Evolutionary conservation across 1,284 basidiomycete species (phyloP), one percentile per base, ranked within the genome.

Genomic region (Malassezia equina): DNA sequence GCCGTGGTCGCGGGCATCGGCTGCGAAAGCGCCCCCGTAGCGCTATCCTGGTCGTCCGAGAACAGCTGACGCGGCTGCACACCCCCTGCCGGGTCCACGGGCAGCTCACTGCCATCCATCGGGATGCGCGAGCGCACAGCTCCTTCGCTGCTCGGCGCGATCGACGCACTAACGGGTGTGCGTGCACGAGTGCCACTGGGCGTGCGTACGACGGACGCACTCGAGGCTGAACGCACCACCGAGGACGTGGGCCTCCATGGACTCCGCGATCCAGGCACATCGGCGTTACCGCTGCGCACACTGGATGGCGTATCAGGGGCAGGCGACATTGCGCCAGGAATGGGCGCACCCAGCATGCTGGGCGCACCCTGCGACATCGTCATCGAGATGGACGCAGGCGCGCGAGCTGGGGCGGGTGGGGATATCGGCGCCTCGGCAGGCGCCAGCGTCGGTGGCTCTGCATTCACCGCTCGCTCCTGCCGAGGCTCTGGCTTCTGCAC

Each of bases 11-110:
- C 27, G 11, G 41, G 41, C 41, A 32, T 24, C 28, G 44, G 21
- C 29, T 21, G 28, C 44, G 29, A 7, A 4, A 59, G 52, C 13
- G 61, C 49, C 23, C 60, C 58, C 28, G 54, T 50, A 43, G 50
- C 49, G 11, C 60, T 57, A 21, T n/a, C n/a, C n/a, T n/a, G n/a
- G n/a, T 61, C 64, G 21, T 71, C 67, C 57, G 67, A 65, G 64
- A 70, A 69, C 32, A 53, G 67, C 44, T 46, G 28, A 9, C 44
- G 44, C 29, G 44, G 44, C 9, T 46, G 44, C 44, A 46, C 19
- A 39, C 46, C 32, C 28, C 32, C 25, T 21, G 25, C 34, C 15
- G 32, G 29, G 12, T 19, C 24, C 34, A 34, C 24, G 15, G 55
- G 31, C 11, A 25, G 28, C 29, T 15, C 32, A 41, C 27, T 28